phyloP scores from a whole-genome alignment of 345 rosid genomes.

The Syzygium oleosum region DNA sequence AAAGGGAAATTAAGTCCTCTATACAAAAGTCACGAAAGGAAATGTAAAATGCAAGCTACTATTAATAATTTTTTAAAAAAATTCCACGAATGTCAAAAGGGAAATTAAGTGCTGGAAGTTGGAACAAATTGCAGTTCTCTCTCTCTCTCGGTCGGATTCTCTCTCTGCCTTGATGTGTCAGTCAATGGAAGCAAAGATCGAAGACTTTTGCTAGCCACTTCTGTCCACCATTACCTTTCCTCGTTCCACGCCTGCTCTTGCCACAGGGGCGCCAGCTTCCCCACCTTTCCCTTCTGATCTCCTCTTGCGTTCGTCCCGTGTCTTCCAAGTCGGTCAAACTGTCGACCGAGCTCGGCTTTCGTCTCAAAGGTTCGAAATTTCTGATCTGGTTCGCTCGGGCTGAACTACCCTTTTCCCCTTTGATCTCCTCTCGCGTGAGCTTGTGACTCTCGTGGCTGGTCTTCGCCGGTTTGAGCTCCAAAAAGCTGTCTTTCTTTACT shows the following conservation, averaged over 20 bases:
- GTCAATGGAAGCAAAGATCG: not conserved
- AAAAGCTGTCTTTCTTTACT: not conserved
- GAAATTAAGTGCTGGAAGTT: not conserved
- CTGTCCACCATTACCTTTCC: not conserved
- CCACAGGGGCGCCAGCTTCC: not conserved
- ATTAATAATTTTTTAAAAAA: too few species aligned
- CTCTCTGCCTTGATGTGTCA: not conserved
- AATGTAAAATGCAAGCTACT: too few species aligned
- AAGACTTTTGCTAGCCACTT: not conserved
- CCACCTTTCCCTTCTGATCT: not conserved
- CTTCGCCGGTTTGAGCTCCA: not conserved
- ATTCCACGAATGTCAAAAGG: too few species aligned
- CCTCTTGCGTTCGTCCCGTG: not conserved
- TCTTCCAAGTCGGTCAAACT: conserved; percentile 2
- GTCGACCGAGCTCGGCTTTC: not conserved
- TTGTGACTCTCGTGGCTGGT: not conserved
- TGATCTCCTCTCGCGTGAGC: not conserved
- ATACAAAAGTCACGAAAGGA: too few species aligned
- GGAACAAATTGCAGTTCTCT: not conserved
- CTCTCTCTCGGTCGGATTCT: not conserved
- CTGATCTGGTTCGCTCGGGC: not conserved
- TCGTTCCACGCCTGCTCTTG: not conserved
- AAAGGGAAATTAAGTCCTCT: too few species aligned
- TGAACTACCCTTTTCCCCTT: not conserved
- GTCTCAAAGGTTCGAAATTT: not conserved